These are phyloP conservation scores for Pulveroboletus frians DNA, from an alignment of 768 basidiomycete species.

Conservation along the genomic window DNA sequence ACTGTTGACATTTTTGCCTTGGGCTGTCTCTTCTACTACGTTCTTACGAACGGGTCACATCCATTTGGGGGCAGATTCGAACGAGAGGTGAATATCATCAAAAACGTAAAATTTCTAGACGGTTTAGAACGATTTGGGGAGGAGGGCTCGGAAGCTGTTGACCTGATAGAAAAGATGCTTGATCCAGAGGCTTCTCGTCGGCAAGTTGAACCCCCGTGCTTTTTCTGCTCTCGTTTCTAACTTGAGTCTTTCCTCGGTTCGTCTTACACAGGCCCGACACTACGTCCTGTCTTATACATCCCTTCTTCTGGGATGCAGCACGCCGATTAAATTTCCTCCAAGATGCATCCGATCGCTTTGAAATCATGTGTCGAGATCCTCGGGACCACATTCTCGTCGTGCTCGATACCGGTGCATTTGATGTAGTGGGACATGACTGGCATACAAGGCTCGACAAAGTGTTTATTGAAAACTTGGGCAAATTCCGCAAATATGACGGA, in stretches of 20 bases:
- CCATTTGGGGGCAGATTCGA: constrained; percentile 93
- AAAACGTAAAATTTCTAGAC: constrained; percentile 66
- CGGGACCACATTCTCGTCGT: constrained; percentile 67
- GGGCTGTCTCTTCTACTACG: constrained; percentile 94
- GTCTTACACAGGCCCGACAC: constrained; percentile 69
- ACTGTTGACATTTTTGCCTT: constrained; percentile 95
- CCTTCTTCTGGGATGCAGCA: constrained; percentile 93
- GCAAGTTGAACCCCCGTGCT: constrained; percentile 40
- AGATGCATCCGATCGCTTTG: constrained; percentile 95
- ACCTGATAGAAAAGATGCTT: constrained; percentile 78
- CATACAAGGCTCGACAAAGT: constrained; percentile 76
- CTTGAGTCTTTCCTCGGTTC: neutral
- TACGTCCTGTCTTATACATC: constrained; percentile 80
- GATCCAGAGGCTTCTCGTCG: constrained; percentile 67
- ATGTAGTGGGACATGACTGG: constrained; percentile 91
- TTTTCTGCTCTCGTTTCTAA: constrained; percentile 3
- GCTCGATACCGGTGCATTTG: constrained; percentile 64
- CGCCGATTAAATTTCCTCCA: constrained; percentile 90
- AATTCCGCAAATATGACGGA: constrained; percentile 96
- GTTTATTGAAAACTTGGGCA: constrained; percentile 92
- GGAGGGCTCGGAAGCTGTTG: constrained; percentile 86
- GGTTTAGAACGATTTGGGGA: constrained; percentile 80
- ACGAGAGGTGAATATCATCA: constrained; percentile 90
- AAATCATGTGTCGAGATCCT: constrained; percentile 94
- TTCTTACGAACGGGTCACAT: constrained; percentile 83